These are phyloP conservation scores for Eucalyptus marginata DNA, from an alignment of 345 rosid genomes.

Conservation along the genomic window DNA sequence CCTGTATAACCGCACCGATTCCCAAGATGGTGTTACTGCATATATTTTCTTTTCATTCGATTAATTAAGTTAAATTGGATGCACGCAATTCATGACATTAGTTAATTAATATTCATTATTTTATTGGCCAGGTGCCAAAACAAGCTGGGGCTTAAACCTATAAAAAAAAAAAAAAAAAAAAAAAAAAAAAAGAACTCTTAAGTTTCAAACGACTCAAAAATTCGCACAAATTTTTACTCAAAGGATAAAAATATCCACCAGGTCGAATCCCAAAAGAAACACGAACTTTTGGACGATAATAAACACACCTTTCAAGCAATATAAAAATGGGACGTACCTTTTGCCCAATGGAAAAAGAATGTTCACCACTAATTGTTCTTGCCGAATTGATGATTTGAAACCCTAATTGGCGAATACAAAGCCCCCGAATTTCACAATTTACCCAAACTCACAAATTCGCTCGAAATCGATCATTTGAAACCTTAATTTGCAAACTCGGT, in stretches of 20 bases:
- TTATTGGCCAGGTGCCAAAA: not conserved
- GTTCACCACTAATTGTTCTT: not conserved
- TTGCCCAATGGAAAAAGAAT: not conserved
- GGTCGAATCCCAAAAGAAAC: not conserved
- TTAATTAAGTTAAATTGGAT: not conserved
- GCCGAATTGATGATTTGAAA: not conserved
- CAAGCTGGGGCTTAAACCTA: not conserved
- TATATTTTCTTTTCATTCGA: not conserved
- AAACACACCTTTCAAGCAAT: not conserved
- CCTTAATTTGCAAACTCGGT: not conserved
- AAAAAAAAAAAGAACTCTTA: not conserved
- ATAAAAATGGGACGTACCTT: not conserved
- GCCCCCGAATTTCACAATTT: not conserved
- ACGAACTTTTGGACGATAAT: not conserved
- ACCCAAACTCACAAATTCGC: not conserved
- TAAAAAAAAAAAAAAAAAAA: too few relatives aligned
- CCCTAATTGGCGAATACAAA: not conserved
- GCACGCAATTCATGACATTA: not conserved
- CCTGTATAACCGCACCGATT: not conserved
- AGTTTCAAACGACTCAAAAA: not conserved
- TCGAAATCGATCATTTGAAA: not conserved
- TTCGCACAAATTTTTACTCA: not conserved
- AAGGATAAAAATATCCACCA: not conserved
- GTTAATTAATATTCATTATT: not conserved
- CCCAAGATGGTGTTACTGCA: not conserved